Conservation (phyloP, 345 rosid genomes). For the Populus davidiana region DNA sequence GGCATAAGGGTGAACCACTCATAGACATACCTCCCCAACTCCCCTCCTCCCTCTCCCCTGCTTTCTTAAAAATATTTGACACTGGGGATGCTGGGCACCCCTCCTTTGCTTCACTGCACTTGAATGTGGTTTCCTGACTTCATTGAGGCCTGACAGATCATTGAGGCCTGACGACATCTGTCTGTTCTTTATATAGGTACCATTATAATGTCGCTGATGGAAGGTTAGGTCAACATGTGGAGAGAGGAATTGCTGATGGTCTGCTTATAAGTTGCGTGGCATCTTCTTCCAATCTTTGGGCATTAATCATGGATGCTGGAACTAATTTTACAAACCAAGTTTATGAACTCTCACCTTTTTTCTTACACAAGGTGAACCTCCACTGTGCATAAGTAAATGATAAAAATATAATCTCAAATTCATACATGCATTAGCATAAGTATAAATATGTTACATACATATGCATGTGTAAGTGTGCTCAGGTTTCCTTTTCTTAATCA, state of each 20-base stretch:
- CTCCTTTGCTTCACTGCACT: background rate
- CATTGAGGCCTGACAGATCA: background rate
- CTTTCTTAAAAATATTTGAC: background rate
- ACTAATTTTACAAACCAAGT: constrained; percentile 31
- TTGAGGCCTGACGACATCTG: too few species aligned
- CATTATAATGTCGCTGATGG: constrained; percentile 38
- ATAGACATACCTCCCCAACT: too few species aligned
- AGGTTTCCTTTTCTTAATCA: background rate
- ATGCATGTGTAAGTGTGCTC: background rate
- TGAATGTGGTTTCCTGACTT: background rate
- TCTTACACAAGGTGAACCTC: constrained; percentile 32
- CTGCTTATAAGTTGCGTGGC: constrained; percentile 33
- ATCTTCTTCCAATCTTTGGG: constrained; percentile 37
- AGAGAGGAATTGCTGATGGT: constrained; percentile 33
- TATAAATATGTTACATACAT: background rate
- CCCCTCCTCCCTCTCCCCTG: background rate
- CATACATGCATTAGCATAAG: too few species aligned
- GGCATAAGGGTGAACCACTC: background rate
- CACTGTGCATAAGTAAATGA: background rate
- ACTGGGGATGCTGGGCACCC: background rate
- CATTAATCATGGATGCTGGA: constrained; percentile 37
- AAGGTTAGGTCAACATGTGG: constrained; percentile 35
- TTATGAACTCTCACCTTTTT: constrained; percentile 27
- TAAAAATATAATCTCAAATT: background rate
- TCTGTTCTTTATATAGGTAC: constrained; percentile 16